phyloP scores from a whole-genome alignment of 352 stramenopile species.

The Phytophthora sp. region DNA sequence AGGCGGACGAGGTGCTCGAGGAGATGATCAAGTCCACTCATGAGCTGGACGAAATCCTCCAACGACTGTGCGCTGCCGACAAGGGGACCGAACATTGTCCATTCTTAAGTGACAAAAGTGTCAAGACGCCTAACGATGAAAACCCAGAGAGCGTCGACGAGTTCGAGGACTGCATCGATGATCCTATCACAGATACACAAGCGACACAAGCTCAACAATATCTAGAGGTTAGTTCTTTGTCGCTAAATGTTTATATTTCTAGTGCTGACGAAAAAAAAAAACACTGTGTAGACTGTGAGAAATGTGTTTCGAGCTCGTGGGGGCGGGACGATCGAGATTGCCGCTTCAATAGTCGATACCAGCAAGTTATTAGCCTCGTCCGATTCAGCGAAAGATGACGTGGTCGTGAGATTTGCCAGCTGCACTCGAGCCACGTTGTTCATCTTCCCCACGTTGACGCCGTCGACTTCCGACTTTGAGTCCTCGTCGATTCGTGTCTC shows the following conservation, averaged over 20 bases:
- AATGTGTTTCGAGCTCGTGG: not conserved
- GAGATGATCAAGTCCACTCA: slow-evolving; percentile 37
- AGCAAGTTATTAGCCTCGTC: not conserved
- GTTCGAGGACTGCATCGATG: slow-evolving; percentile 19
- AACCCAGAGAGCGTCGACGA: not conserved
- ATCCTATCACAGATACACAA: not conserved
- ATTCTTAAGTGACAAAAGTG: not conserved
- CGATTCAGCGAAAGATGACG: no score
- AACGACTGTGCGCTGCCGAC: slow-evolving; percentile 41
- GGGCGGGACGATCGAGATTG: not conserved
- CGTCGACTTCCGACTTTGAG: not conserved
- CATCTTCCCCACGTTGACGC: not conserved
- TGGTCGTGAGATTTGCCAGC: slow-evolving; percentile 17
- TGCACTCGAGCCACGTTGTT: slow-evolving; percentile 24
- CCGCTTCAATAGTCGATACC: not conserved
- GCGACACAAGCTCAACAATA: slow-evolving; percentile 8
- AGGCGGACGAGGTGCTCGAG: slow-evolving; percentile 23
- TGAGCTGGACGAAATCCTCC: slow-evolving; percentile 58
- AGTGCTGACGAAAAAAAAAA: not conserved
- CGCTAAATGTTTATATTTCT: not conserved
- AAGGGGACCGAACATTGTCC: no score
- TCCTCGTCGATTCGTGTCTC: no score
- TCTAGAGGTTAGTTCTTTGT: slow-evolving; percentile 9
- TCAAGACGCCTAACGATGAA: not conserved
- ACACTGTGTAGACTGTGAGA: slow-evolving; percentile 5